Evolutionary conservation across 1,139 yeast species (phyloP).

Genomic region (Taiozyma onychis): DNA sequence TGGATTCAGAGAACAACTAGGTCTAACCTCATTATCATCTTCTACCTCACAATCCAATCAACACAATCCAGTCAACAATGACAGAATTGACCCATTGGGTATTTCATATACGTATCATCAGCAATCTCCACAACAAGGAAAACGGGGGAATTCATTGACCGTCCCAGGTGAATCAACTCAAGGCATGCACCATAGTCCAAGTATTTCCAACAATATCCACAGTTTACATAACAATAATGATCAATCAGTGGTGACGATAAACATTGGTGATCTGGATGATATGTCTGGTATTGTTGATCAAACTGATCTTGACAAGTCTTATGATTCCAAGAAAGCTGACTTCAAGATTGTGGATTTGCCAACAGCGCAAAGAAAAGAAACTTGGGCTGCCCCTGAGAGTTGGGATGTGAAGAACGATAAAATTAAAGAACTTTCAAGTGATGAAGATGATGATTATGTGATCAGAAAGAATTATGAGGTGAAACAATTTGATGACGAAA

Average conservation of each 20-base stretch:
- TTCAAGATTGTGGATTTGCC: not conserved
- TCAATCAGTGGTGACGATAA: slow-evolving; percentile 19
- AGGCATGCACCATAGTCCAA: slow-evolving; percentile 21
- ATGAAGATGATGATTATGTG: slow-evolving; percentile 31
- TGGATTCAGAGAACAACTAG: slow-evolving; percentile 4
- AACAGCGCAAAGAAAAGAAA: slow-evolving; percentile 22
- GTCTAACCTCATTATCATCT: not conserved
- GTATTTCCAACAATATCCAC: slow-evolving; percentile 6
- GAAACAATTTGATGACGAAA: slow-evolving; percentile 25
- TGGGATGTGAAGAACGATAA: slow-evolving; percentile 61
- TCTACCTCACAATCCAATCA: not conserved
- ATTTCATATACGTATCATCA: not conserved
- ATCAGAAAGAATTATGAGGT: slow-evolving; percentile 23
- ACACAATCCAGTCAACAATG: not conserved
- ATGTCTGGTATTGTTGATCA: slow-evolving; percentile 44
- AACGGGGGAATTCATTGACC: not conserved
- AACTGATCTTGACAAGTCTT: slow-evolving; percentile 1
- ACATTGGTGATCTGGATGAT: slow-evolving; percentile 39
- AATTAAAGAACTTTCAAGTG: slow-evolving; percentile 14
- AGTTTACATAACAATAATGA: slow-evolving; percentile 6
- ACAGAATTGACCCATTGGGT: not conserved
- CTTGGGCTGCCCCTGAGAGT: slow-evolving; percentile 71
- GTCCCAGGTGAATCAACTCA: not conserved
- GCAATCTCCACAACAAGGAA: not conserved
- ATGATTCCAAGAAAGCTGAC: slow-evolving; percentile 5